A percentile compares a stretch with the other conserved stretches of the same genome.
These are phyloP conservation scores for Malus hybrid DNA, from an alignment of 331 rosid species.

Conservation along the genomic window DNA sequence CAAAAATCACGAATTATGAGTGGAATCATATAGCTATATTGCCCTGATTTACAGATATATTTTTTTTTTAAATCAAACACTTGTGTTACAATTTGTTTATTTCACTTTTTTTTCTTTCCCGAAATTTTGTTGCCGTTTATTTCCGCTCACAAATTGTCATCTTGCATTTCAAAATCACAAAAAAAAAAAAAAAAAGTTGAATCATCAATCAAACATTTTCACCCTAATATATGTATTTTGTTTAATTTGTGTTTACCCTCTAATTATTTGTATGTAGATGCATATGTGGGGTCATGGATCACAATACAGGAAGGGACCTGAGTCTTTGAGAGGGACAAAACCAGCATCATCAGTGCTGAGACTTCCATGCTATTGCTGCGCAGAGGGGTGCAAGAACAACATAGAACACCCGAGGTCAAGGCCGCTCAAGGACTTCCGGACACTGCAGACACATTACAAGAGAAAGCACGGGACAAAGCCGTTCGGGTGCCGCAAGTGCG, in stretches of 20 bases:
- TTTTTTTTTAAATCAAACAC: no score
- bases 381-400: constrained; percentile 89
- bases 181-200: neutral
- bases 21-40: neutral
- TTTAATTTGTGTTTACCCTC: neutral
- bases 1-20: neutral
- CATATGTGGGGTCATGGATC: constrained; percentile 99
- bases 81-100: neutral
- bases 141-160: neutral
- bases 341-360: constrained; percentile 73
- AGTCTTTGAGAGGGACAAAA: constrained; percentile 68
- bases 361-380: constrained; percentile 90
- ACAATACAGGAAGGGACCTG: constrained; percentile 86
- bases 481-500: constrained; percentile 75
- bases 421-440: constrained; percentile 82
- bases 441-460: constrained; percentile 93
- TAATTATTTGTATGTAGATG: constrained; percentile 39
- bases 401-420: constrained; percentile 73
- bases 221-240: neutral
- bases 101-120: neutral
- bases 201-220: neutral
- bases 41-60: neutral
- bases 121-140: neutral
- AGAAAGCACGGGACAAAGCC: constrained; percentile 92
- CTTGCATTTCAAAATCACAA: neutral